Conservation (phyloP, 2,329 filamentous ascomycete genomes). For the Metarhizium anisopliae region DNA sequence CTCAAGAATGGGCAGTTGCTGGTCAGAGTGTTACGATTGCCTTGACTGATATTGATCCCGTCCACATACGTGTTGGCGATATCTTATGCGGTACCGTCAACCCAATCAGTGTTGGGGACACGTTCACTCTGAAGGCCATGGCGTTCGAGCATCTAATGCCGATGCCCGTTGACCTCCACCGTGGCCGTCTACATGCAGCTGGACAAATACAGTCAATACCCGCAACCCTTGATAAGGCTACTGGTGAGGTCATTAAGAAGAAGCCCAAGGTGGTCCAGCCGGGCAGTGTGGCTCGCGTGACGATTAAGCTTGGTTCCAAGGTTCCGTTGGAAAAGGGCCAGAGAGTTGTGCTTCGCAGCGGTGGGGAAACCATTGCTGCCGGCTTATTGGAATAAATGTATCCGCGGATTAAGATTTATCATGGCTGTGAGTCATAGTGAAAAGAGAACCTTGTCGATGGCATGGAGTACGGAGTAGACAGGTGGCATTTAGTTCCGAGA, state of each 20-base stretch:
- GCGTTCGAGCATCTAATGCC: conserved; percentile 87
- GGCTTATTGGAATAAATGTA: conserved; percentile 63
- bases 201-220: conserved; percentile 65
- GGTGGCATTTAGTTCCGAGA: too few species aligned
- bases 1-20: conserved; percentile 81
- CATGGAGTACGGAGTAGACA: neutral
- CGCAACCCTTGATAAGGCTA: conserved; percentile 69
- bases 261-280: conserved; percentile 78
- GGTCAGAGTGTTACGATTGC: conserved; percentile 85
- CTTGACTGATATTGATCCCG: conserved; percentile 73
- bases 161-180: conserved; percentile 81
- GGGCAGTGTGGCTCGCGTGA: conserved; percentile 65
- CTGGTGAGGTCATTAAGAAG: conserved; percentile 69
- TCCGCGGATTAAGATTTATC: neutral
- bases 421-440: too few species aligned
- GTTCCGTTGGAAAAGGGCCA: conserved; percentile 74
- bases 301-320: conserved; percentile 62
- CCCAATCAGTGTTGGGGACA: conserved; percentile 62
- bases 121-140: conserved; percentile 74
- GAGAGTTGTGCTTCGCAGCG: conserved; percentile 70
- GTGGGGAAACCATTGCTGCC: conserved; percentile 78
- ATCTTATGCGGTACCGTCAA: conserved; percentile 65
- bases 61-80: conserved; percentile 75
- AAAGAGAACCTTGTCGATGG: neutral
- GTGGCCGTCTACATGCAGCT: conserved; percentile 71